Evolutionary conservation across 441 rosid genomes (phyloP).

Genomic region (Croton laevigatus): DNA sequence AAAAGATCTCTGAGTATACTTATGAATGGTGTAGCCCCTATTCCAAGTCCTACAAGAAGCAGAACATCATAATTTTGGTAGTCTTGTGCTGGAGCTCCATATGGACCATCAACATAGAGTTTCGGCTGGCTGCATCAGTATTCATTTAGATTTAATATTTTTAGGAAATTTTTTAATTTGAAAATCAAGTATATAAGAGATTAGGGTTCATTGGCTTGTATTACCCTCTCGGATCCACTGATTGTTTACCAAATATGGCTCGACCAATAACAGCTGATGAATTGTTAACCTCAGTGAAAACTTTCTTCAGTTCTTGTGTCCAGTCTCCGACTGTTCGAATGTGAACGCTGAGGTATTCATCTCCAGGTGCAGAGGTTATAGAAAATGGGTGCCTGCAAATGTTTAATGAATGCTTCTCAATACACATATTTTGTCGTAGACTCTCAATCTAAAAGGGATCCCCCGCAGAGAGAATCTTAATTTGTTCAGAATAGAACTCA

Average conservation of each 20-base stretch:
- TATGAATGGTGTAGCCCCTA: constrained; percentile 95
- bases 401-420: not conserved
- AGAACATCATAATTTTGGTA: constrained; percentile 82
- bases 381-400: constrained; percentile 94
- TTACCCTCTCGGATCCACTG: constrained; percentile 51
- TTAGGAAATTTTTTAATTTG: not conserved
- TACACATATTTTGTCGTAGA: not conserved
- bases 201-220: not conserved
- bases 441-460: too few species aligned
- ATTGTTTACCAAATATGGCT: constrained; percentile 48
- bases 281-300: constrained; percentile 55
- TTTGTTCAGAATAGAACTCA: constrained; percentile 26
- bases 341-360: constrained; percentile 80
- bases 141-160: constrained; percentile 14
- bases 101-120: constrained; percentile 87
- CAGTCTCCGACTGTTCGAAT: constrained; percentile 91
- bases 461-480: constrained; percentile 3
- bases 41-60: constrained; percentile 93
- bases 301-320: constrained; percentile 78
- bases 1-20: constrained; percentile 90
- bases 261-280: constrained; percentile 54
- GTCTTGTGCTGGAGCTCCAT: constrained; percentile 98
- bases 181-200: not conserved
- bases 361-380: constrained; percentile 97
- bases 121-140: constrained; percentile 62